These are phyloP conservation scores for Panicum miliaceum DNA, from an alignment of 176 grass and related monocot genomes.

Conservation along the genomic window DNA sequence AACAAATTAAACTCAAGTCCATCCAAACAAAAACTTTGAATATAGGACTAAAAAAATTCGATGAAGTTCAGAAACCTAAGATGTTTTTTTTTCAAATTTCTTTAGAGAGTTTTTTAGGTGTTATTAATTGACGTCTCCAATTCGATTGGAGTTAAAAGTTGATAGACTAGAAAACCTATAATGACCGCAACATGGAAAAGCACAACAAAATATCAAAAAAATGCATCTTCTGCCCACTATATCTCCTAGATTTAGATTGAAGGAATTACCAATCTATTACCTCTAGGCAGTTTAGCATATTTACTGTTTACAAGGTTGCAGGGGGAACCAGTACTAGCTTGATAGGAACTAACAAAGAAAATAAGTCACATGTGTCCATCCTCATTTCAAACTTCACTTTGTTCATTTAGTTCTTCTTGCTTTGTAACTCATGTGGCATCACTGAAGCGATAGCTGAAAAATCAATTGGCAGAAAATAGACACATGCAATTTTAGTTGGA, in stretches of 20 bases:
- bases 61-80: conserved; percentile 15
- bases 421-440: not conserved
- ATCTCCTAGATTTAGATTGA: conserved; percentile 6
- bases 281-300: not conserved
- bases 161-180: not conserved
- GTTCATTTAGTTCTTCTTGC: conserved; percentile 5
- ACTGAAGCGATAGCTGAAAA: not conserved
- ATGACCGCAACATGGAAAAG: not conserved
- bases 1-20: conserved; percentile 7
- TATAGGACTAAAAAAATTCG: not conserved
- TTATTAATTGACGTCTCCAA: conserved; percentile 17
- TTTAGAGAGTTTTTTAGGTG: not conserved
- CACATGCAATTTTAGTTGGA: not conserved
- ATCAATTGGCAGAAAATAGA: not conserved
- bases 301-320: not conserved
- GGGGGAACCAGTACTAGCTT: not conserved
- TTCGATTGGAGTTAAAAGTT: conserved; percentile 10
- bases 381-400: not conserved
- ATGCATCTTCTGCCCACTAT: not conserved
- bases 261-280: not conserved
- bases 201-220: conserved; percentile 30
- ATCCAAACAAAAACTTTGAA: not conserved
- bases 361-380: not conserved
- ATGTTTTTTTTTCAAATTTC: not conserved
- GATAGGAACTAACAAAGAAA: not conserved